Base-by-base conservation (phyloP, 1,284 basidiomycete genomes). In the Pisolithus thermaeus region DNA sequence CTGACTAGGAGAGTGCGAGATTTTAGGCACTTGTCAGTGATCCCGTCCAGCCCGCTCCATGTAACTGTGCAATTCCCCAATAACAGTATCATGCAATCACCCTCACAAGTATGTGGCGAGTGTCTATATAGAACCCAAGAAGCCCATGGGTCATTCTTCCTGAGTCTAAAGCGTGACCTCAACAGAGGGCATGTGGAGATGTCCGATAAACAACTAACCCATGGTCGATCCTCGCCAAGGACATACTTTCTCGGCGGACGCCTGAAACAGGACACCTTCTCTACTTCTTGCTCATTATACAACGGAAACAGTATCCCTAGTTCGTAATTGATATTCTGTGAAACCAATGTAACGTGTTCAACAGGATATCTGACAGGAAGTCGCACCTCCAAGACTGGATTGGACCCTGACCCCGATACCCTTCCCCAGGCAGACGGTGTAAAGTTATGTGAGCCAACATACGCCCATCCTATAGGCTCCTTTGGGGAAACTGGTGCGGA, bases 391-490 rank as follows among this genome's bases (percentile, higher is more conserved):
- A 90, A 64, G 23, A 78, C 67, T 7, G 88, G 89, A 51, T 77
- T 83, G 60, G 85, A 86, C 4, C 68, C 74, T 2, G 80, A 80
- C 3, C 87, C 87, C 4, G 80, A 83, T 49, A 90, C 64, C 18
- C 76, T 90, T 4, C 88, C 88, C 88, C 88, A 91, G 0, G 88
- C 89, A 2, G 84, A 84, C 1, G 83, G 80, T 8, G 88, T 90
- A 66, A 91, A 90, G 62, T 90, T 91, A 62, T 90, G 87, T 46
- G 87, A 90, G 41, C 87, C 89, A 22, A 90, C 71, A 61, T 91
- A 91, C 9, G 75, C 75, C 86, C 88, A 91, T 1, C 87, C 88
- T 36, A 77, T 62, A 9, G 76, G 58, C 20, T 63, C 69, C 25
- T 70, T 58, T 37, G 60, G 58, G 22, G 40, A 41, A 7, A 22